Conservation (phyloP, 208 protist genomes). For the Lotmaria passim region DNA sequence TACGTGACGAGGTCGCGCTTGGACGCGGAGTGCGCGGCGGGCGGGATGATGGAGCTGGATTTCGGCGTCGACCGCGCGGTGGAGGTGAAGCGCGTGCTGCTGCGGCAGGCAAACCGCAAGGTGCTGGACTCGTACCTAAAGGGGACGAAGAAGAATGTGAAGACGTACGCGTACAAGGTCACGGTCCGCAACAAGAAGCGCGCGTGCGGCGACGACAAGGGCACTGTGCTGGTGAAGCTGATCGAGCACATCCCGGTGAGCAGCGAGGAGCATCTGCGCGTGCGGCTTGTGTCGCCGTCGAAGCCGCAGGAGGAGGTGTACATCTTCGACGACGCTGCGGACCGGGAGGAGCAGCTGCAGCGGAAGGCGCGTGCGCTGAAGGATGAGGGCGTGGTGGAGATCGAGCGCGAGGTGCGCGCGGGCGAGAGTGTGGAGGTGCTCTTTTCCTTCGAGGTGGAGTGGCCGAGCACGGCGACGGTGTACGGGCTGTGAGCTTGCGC, state of each 20-base stretch:
- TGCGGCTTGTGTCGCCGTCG: slow-evolving; percentile 29
- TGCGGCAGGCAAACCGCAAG: slow-evolving; percentile 33
- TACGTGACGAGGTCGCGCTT: slow-evolving; percentile 29
- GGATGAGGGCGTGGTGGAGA: slow-evolving; percentile 36
- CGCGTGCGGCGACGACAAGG: slow-evolving; percentile 7
- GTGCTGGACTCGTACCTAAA: slow-evolving; percentile 28
- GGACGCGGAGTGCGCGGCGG: slow-evolving; percentile 22
- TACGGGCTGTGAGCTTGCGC: slow-evolving; percentile 28
- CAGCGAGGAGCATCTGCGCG: slow-evolving; percentile 37
- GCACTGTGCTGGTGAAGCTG: slow-evolving; percentile 21
- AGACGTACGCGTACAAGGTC: slow-evolving; percentile 29
- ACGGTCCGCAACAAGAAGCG: slow-evolving; percentile 37
- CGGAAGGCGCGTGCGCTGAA: slow-evolving; percentile 28
- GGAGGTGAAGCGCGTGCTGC: slow-evolving; percentile 35
- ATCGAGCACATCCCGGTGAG: slow-evolving; percentile 35
- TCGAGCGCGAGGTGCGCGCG: slow-evolving; percentile 26
- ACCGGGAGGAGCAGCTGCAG: slow-evolving; percentile 24
- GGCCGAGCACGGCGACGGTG: slow-evolving; percentile 24
- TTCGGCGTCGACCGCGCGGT: slow-evolving; percentile 33
- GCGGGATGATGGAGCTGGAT: slow-evolving; percentile 22
- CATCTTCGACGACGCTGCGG: slow-evolving; percentile 32
- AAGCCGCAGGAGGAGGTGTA: slow-evolving; percentile 33
- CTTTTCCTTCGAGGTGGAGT: slow-evolving; percentile 36
- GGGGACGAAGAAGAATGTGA: slow-evolving; percentile 23
- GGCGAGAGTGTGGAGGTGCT: slow-evolving; percentile 27